A percentile compares a stretch with the other conserved stretches of the same genome.
phyloP scores from a whole-genome alignment of 208 protist genomes.

The Endotrypanum monterogeii region DNA sequence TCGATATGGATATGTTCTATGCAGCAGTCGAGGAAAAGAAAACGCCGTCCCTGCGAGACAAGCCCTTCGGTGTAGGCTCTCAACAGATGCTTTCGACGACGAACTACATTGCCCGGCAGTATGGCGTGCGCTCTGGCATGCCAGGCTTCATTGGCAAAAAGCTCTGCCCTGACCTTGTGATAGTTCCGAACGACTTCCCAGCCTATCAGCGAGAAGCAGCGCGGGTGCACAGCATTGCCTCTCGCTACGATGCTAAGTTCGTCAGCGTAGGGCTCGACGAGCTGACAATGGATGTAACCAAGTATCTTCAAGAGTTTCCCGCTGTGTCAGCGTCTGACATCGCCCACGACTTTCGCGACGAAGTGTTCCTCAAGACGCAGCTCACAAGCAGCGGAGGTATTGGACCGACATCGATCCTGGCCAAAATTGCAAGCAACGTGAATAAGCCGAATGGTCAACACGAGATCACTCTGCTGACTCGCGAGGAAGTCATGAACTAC shows the following conservation, averaged over 20 bases:
- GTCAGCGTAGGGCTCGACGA: conserved; percentile 80
- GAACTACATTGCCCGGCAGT: conserved; percentile 96
- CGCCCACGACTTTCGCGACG: conserved; percentile 73
- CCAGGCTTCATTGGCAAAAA: conserved; percentile 93
- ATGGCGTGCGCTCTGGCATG: conserved; percentile 96
- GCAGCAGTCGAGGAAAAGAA: conserved; percentile 92
- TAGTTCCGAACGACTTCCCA: conserved; percentile 83
- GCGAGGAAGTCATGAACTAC: conserved; percentile 82
- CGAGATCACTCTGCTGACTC: conserved; percentile 71
- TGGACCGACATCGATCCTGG: conserved; percentile 78
- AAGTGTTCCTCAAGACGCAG: conserved; percentile 73
- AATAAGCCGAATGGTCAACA: conserved; percentile 96
- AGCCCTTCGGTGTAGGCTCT: conserved; percentile 95
- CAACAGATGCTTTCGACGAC: conserved; percentile 94
- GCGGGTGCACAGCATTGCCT: conserved; percentile 73
- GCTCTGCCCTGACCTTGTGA: conserved; percentile 89
- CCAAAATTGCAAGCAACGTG: conserved; percentile 93
- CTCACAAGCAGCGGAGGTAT: conserved; percentile 91
- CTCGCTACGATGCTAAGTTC: conserved; percentile 88
- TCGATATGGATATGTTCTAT: conserved; percentile 96
- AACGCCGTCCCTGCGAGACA: conserved; percentile 80
- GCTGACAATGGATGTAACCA: conserved; percentile 88
- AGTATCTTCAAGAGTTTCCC: conserved; percentile 56
- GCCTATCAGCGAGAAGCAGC: conserved; percentile 76
- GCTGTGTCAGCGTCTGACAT: conserved; percentile 64